Evolutionary conservation across 2,329 filamentous ascomycete genomes (phyloP).

Genomic region (Fusarium poae): DNA sequence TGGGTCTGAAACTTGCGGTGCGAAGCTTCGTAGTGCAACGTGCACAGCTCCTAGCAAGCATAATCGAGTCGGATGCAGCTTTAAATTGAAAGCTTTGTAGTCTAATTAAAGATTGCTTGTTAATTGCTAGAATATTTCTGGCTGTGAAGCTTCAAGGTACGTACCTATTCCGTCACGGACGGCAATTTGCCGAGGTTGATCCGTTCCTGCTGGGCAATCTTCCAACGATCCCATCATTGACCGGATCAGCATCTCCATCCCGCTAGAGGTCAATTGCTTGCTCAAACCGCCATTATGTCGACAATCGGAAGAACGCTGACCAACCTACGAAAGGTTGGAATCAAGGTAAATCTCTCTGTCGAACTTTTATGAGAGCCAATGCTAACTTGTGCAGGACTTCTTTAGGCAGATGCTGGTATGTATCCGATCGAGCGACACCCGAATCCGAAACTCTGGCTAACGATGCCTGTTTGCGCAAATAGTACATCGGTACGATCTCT

Average conservation of each 20-base stretch:
- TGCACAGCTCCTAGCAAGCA: slow-evolving; percentile 55
- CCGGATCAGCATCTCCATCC: slow-evolving; percentile 32
- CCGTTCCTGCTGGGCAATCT: slow-evolving; percentile 46
- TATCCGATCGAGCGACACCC: slow-evolving; percentile 49
- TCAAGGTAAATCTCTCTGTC: slow-evolving; percentile 73
- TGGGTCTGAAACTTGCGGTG: slow-evolving; percentile 42
- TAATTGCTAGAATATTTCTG: slow-evolving; percentile 39
- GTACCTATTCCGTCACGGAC: slow-evolving; percentile 42
- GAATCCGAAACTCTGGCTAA: slow-evolving; percentile 43
- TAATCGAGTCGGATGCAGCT: slow-evolving; percentile 28
- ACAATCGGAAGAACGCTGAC: slow-evolving; percentile 86
- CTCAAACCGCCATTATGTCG: slow-evolving; percentile 77
- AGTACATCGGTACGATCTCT: slow-evolving; percentile 67
- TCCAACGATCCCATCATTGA: slow-evolving; percentile 42
- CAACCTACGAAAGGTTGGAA: slow-evolving; percentile 87
- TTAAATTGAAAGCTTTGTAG: slow-evolving; percentile 11
- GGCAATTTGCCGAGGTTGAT: slow-evolving; percentile 48
- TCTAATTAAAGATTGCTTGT: slow-evolving; percentile 31
- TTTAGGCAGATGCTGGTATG: slow-evolving; percentile 93
- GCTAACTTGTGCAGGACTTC: slow-evolving; percentile 74
- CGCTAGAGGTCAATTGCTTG: slow-evolving; percentile 47
- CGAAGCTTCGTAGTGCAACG: slow-evolving; percentile 50
- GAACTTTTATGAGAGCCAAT: slow-evolving; percentile 4
- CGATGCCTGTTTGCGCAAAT: slow-evolving; percentile 44
- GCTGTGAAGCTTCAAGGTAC: slow-evolving; percentile 31